These are phyloP conservation scores for Heterobasidion occidentale DNA, from an alignment of 1,284 basidiomycete genomes.

Conservation along the genomic window DNA sequence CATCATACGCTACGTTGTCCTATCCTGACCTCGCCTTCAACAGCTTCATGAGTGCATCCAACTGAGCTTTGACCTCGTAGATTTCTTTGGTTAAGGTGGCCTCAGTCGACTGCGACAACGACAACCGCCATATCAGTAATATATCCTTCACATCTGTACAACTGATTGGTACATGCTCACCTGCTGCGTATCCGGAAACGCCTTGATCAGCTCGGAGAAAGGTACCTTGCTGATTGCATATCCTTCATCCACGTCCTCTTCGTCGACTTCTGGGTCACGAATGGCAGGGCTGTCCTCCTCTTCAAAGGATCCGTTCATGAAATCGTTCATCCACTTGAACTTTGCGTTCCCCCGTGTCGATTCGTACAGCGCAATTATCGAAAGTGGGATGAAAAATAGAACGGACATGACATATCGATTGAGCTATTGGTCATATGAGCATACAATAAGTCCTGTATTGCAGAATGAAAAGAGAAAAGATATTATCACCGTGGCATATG, in stretches of 20 bases:
- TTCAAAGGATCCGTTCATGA: slow-evolving; percentile 57
- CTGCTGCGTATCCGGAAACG: slow-evolving; percentile 69
- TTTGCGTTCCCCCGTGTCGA: slow-evolving; percentile 41
- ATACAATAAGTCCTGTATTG: background rate
- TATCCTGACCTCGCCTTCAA: slow-evolving; percentile 25
- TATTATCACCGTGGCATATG: slow-evolving; percentile 46
- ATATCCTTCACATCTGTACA: slow-evolving; percentile 1
- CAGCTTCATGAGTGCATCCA: slow-evolving; percentile 48
- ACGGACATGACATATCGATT: slow-evolving; percentile 74
- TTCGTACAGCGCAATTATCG: slow-evolving; percentile 72
- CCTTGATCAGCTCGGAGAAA: slow-evolving; percentile 70
- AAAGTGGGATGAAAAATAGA: slow-evolving; percentile 77
- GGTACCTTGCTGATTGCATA: slow-evolving; percentile 66
- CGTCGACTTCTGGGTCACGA: slow-evolving; percentile 57
- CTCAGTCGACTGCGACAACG: slow-evolving; percentile 55
- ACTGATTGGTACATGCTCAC: slow-evolving; percentile 32
- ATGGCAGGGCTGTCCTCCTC: slow-evolving; percentile 51
- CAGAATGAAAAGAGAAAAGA: background rate
- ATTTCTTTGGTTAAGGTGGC: slow-evolving; percentile 64
- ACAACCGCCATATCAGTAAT: background rate
- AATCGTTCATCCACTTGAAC: slow-evolving; percentile 59
- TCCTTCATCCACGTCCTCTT: slow-evolving; percentile 44
- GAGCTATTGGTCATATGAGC: slow-evolving; percentile 30
- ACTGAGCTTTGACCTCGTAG: slow-evolving; percentile 43
- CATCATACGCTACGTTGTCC: background rate